Conservation (phyloP, 768 basidiomycete species). For the Lactifluus volemus region DNA sequence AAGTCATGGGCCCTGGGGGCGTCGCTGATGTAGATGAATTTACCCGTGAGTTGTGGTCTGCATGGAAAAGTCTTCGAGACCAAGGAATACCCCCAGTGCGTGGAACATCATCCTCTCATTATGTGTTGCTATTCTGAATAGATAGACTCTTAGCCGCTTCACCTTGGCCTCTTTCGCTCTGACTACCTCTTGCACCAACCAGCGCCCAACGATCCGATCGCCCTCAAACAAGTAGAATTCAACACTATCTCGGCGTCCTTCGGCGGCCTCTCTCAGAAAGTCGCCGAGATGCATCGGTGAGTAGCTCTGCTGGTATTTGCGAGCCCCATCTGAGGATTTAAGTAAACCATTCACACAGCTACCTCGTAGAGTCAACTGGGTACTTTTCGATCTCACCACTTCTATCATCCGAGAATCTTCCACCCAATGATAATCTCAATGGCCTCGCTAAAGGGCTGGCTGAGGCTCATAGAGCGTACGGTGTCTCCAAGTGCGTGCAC, state of each 20-base stretch:
- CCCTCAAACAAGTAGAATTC: constrained; percentile 93
- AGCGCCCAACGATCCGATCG: constrained; percentile 26
- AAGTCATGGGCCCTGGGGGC: too few species aligned
- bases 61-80: constrained; percentile 71
- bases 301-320: background rate
- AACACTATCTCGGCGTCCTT: constrained; percentile 95
- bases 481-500: constrained; percentile 37
- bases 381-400: constrained; percentile 56
- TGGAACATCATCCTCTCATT: background rate
- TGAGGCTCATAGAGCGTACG: constrained; percentile 70
- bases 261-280: constrained; percentile 63
- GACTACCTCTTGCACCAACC: constrained; percentile 83
- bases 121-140: constrained; percentile 15
- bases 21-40: too few species aligned
- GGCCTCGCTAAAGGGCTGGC: constrained; percentile 71
- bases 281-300: constrained; percentile 70
- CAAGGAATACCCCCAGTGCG: constrained; percentile 51
- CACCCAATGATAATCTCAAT: constrained; percentile 59
- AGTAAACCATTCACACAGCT: constrained; percentile 34
- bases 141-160: constrained; percentile 48
- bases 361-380: constrained; percentile 52
- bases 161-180: constrained; percentile 88
- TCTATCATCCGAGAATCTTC: constrained; percentile 51
- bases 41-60: constrained; percentile 74
- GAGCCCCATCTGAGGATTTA: background rate